Evolutionary conservation across 768 basidiomycete species (phyloP).

Genomic region (Boletus subparvulus): DNA sequence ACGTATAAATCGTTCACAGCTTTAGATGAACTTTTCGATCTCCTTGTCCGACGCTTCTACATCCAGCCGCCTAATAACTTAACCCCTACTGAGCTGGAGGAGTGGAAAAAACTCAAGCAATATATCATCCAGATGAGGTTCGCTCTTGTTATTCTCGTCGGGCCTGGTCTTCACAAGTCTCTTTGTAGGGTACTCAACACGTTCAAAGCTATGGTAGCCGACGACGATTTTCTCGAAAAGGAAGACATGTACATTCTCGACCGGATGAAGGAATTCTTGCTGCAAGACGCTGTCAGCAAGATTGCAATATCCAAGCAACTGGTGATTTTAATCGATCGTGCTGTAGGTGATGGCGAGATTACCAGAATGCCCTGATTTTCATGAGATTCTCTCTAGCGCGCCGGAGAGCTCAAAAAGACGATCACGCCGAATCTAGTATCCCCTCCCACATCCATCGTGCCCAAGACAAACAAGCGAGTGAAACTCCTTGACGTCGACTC

Average conservation of each 20-base stretch:
- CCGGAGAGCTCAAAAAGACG: constrained; percentile 58
- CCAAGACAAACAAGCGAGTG: constrained; percentile 67
- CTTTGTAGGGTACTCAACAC: constrained; percentile 73
- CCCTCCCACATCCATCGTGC: constrained; percentile 75
- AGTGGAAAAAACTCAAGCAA: constrained; percentile 87
- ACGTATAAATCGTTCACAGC: constrained; percentile 95
- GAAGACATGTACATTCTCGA: constrained; percentile 82
- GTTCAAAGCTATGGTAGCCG: constrained; percentile 84
- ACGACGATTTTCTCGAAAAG: constrained; percentile 80
- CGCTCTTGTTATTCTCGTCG: constrained; percentile 23
- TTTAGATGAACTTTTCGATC: constrained; percentile 76
- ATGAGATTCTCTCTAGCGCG: constrained; percentile 37
- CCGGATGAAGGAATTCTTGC: constrained; percentile 77
- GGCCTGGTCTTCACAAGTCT: constrained; percentile 1
- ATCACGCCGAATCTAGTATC: constrained; percentile 52
- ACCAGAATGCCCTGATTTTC: constrained; percentile 5
- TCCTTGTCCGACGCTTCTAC: constrained; percentile 77
- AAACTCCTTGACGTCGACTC: constrained; percentile 86
- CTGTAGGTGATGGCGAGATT: constrained; percentile 49
- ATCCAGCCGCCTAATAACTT: constrained; percentile 73
- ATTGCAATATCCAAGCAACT: constrained; percentile 76
- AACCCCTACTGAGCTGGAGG: constrained; percentile 56
- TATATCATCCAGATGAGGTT: constrained; percentile 85
- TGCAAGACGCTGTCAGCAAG: constrained; percentile 59
- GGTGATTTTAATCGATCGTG: constrained; percentile 70